phyloP scores from a whole-genome alignment of 2,329 filamentous ascomycete genomes.

The Parafenestella ontariensis region DNA sequence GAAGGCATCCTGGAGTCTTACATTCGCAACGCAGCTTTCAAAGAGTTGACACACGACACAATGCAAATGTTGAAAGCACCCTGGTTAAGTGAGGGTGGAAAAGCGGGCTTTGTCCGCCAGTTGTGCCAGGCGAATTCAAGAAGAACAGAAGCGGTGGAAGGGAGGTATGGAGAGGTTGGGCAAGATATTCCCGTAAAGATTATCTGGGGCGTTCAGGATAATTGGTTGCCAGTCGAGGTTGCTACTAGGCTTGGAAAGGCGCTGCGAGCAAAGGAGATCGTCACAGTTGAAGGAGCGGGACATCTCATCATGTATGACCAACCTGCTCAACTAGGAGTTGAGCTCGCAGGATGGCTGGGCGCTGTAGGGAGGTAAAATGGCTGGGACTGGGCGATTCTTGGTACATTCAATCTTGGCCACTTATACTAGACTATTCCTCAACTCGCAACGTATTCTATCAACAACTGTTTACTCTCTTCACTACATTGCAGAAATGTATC shows the following conservation, averaged over 20 bases:
- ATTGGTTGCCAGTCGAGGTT: constrained; percentile 20
- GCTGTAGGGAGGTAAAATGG: background rate
- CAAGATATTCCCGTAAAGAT: constrained; percentile 20
- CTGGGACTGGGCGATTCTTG: too few relatives aligned
- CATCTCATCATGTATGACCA: constrained; percentile 30
- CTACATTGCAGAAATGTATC: too few relatives aligned
- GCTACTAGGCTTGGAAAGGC: constrained; percentile 20
- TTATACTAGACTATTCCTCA: background rate
- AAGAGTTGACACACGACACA: constrained; percentile 3
- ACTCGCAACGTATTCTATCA: too few relatives aligned
- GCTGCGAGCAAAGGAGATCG: constrained; percentile 17
- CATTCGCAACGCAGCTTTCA: constrained; percentile 23
- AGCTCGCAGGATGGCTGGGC: constrained; percentile 23
- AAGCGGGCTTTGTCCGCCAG: constrained; percentile 25
- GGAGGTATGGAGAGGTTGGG: constrained; percentile 22
- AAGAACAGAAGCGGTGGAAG: constrained; percentile 23
- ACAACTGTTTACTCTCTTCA: too few relatives aligned
- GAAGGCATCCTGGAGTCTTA: constrained; percentile 28
- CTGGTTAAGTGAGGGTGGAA: constrained; percentile 21
- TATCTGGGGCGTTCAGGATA: constrained; percentile 27
- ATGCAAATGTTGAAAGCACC: constrained; percentile 21
- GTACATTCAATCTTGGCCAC: background rate
- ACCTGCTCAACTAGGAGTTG: constrained; percentile 17
- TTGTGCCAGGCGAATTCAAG: constrained; percentile 27
- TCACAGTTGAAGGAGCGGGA: constrained; percentile 19